Percentiles rank a stretch among this genome's conserved stretches.
Evolutionary conservation across 169 alveolate species (phyloP).

Genomic region (Plasmodium gonderi): DNA sequence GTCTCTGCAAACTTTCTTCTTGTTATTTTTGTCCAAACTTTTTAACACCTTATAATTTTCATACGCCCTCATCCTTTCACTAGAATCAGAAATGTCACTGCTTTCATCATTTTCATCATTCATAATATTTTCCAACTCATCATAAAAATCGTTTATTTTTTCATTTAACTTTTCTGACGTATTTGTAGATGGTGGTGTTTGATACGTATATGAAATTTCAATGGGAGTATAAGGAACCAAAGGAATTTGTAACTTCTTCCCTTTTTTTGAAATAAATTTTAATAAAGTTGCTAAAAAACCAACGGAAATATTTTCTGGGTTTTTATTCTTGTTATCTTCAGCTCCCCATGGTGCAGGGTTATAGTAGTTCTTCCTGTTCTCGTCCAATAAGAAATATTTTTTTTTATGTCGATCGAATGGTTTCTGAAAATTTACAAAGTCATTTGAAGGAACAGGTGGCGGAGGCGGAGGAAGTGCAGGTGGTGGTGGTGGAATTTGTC

Average conservation of each 20-base stretch:
- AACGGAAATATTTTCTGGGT: slow-evolving; percentile 65
- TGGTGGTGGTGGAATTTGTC: slow-evolving; percentile 20
- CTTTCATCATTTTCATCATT: slow-evolving; percentile 40
- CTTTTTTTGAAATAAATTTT: slow-evolving; percentile 56
- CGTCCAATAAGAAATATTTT: not conserved
- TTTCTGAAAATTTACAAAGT: not conserved
- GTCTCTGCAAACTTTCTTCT: not conserved
- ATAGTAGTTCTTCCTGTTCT: not conserved
- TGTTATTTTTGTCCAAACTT: not conserved
- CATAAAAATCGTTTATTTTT: slow-evolving; percentile 65
- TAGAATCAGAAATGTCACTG: slow-evolving; percentile 27
- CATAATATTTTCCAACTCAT: slow-evolving; percentile 31
- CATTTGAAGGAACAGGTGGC: not conserved
- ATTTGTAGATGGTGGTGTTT: slow-evolving; percentile 55
- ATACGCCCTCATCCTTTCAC: slow-evolving; percentile 10
- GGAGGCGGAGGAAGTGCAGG: slow-evolving; percentile 47
- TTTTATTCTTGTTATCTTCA: not conserved
- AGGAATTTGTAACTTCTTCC: slow-evolving; percentile 45
- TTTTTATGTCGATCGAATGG: slow-evolving; percentile 13
- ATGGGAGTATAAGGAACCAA: slow-evolving; percentile 67
- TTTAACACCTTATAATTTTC: slow-evolving; percentile 39
- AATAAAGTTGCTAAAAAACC: slow-evolving; percentile 72
- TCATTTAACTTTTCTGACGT: slow-evolving; percentile 16
- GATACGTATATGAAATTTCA: slow-evolving; percentile 51
- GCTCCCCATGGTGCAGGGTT: not conserved